Base-by-base conservation (phyloP, 371 early-diverging fungal species). In the Lichtheimia corymbifera region DNA sequence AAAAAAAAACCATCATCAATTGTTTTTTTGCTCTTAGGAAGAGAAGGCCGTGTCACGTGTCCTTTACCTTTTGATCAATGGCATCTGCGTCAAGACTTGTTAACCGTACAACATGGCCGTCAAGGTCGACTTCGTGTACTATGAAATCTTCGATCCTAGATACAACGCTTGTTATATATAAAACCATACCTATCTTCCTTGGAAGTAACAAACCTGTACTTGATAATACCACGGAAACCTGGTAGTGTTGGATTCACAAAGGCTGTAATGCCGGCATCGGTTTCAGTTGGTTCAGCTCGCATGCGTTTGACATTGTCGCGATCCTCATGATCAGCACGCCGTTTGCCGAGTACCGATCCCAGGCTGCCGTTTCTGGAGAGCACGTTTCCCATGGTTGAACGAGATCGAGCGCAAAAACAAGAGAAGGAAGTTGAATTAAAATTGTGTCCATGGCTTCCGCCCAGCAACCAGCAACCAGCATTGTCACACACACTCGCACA, bases 91-190 rank as follows among this genome's bases (percentile, higher is more conserved):
- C 83, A 9, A 79, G 62, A 15, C 76, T 73, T 0, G 83, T 79
- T 52, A 93, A 70, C 49, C 80, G 84, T 4, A 94, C 86, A 9
- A 92, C 83, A 7, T 86, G 70, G n/a, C 91, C 91, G n/a, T 80
- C 71, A 54, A 70, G 64, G 68, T 91, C 92, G 13, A 98, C 90
- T 79, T 98, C 98, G 76, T 92, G 88, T n/a, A 98, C 98, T 30
- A 94, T 69, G 71, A 98, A 98, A 73, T 98, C 98, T 2, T 84
- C 60, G 5, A 55, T 57, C 55, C 41, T 50, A 35, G 2, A 35
- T 11, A 35, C 11, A 35, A 2, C 0, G 35, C 9, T 35, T n/a
- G n/a, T n/a, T n/a, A n/a, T n/a, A 35, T 9, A 35, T 9, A 5
- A 35, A 35, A 17, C 49, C 22, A 2, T 49, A 44, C 17, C 15